Base-by-base conservation (phyloP, 192 early-diverging fungal species). In the Lobulomyces angularis region DNA sequence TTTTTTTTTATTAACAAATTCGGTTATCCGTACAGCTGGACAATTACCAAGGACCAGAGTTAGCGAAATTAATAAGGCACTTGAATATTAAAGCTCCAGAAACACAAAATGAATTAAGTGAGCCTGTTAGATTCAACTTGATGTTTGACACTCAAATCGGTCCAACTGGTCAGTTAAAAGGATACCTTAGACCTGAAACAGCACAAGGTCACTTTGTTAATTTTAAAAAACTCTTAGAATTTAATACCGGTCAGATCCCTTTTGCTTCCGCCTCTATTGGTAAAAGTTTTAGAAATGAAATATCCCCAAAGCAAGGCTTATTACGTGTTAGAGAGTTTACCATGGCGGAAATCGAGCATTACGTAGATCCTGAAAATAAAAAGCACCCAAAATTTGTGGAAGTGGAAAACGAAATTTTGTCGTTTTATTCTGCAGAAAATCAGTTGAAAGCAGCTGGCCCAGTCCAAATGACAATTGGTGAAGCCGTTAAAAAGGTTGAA, bases 321-420 rank as follows among this genome's bases (percentile, higher is more conserved):
- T 65, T 99, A 43, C 83, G 95, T 45, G 92, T 99, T 45, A 82
- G 86, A 64, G 91, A 95, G 61, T 97, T 97, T 58, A 89, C 84
- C 16, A 92, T 97, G 91, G 88, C 88, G 22, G 95, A 99, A 62
- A 88, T 99, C 61, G 95, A 99, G 62, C 95, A 99, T 71, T 99
- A 84, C 50, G 95, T 99, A 3, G 90, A 99, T 55, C 92, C 95
- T 1, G 36, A 51, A 17, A 80, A 86, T 59, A 99, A 99, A 77
- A 55, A 82, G 31, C 95, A 99, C 63, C 58, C 81, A 17, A 81
- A 88, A 34, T 99, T 99, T 59, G 63, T 75, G 40, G 85, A 88
- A 42, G 78, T 93, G 35, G 72, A 78, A 37, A 68, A 84, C 55
- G 57, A 86, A 47, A 69, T 64, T 41, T 57, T 96, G 39, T 77